These are phyloP conservation scores for Telopea speciosissima DNA, from an alignment of 177 flowering plant genomes.

Conservation along the genomic window DNA sequence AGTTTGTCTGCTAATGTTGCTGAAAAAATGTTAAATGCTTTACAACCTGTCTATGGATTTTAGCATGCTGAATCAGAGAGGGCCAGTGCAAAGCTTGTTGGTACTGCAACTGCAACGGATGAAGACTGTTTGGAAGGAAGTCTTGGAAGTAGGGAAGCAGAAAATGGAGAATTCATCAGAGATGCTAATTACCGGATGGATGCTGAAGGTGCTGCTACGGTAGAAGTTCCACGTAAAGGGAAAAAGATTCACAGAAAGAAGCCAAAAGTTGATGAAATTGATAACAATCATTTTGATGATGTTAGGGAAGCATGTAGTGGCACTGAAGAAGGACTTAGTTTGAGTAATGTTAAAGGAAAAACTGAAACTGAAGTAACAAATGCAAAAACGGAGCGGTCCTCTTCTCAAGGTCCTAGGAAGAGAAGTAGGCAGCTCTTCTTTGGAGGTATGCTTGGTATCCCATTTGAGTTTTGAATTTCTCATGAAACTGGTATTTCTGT, in stretches of 20 bases:
- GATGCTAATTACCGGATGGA: constrained; percentile 23
- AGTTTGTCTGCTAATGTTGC: neutral
- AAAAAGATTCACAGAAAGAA: constrained; percentile 34
- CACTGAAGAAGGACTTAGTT: constrained; percentile 51
- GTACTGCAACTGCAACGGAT: constrained; percentile 28
- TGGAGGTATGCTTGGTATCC: constrained; percentile 25
- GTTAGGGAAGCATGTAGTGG: constrained; percentile 67
- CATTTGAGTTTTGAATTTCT: neutral
- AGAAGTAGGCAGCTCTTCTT: constrained; percentile 45
- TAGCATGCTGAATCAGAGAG: constrained; percentile 30
- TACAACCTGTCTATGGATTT: constrained; percentile 7
- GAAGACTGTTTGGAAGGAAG: constrained; percentile 52
- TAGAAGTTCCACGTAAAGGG: constrained; percentile 26
- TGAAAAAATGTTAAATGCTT: constrained; percentile 1
- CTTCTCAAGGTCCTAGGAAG: constrained; percentile 36
- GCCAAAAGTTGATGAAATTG: constrained; percentile 26
- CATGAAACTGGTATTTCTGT: neutral
- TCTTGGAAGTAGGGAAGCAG: constrained; percentile 55
- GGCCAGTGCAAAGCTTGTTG: constrained; percentile 23
- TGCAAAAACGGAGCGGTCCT: constrained; percentile 23
- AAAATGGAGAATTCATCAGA: constrained; percentile 40
- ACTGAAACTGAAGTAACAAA: constrained; percentile 34
- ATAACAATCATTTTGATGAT: constrained; percentile 36
- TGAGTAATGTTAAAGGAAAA: constrained; percentile 28
- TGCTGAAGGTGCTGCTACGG: constrained; percentile 29